Evolutionary conservation across 345 rosid species (phyloP).

Genomic region (Iberis pinnata): DNA sequence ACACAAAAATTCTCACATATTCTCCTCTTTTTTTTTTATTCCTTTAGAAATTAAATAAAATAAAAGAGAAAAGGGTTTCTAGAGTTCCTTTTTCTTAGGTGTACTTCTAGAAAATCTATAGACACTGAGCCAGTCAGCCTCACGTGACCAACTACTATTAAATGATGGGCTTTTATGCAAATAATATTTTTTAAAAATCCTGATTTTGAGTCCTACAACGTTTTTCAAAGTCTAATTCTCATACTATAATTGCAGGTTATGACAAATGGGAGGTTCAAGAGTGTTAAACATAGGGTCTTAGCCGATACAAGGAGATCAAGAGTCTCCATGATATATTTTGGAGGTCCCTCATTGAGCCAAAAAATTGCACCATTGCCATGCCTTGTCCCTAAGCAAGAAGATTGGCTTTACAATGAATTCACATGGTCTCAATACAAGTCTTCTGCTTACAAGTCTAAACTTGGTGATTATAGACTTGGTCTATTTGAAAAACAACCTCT

Average conservation of each 20-base stretch:
- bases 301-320: constrained; percentile 54
- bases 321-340: constrained; percentile 81
- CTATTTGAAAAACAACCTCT: constrained; percentile 44
- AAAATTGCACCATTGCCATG: constrained; percentile 52
- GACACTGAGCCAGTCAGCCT: background rate
- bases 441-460: constrained; percentile 67
- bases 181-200: constrained; percentile 1
- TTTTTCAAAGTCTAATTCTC: constrained; percentile 5
- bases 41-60: background rate
- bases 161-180: constrained; percentile 4
- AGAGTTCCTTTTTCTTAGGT: constrained; percentile 7
- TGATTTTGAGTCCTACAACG: background rate
- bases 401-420: constrained; percentile 69
- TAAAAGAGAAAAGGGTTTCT: too few relatives aligned
- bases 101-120: constrained; percentile 19
- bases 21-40: background rate
- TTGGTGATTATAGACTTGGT: constrained; percentile 74
- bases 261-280: constrained; percentile 80
- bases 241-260: constrained; percentile 47
- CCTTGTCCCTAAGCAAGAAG: constrained; percentile 48
- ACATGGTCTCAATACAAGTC: constrained; percentile 77
- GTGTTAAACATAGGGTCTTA: constrained; percentile 85
- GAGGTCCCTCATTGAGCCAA: constrained; percentile 61
- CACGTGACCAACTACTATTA: constrained; percentile 22
- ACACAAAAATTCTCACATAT: constrained; percentile 17